Percentiles rank a stretch among this genome's conserved stretches.
These are phyloP conservation scores for Coemansia sp. DNA, from an alignment of 192 early-diverging fungal genomes.

Conservation along the genomic window DNA sequence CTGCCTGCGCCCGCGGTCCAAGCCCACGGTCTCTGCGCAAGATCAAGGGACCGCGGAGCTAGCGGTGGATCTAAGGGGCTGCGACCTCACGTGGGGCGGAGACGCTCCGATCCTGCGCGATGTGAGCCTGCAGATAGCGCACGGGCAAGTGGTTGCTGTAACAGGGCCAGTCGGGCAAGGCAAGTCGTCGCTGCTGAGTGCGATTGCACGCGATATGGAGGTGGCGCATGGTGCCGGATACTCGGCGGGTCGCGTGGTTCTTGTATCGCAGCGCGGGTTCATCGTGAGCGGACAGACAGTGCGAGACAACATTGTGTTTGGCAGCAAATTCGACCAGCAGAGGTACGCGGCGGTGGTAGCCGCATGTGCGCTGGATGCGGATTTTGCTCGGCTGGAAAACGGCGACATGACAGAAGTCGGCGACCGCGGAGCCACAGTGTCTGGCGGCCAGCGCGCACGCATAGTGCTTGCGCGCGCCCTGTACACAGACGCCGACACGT, in stretches of 20 bases:
- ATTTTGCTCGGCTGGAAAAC: constrained; percentile 58
- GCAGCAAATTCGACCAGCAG: constrained; percentile 49
- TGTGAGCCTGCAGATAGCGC: constrained; percentile 53
- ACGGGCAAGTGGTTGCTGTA: constrained; percentile 57
- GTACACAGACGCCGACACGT: constrained; percentile 69
- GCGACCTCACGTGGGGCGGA: constrained; percentile 15
- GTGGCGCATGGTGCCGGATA: constrained; percentile 24
- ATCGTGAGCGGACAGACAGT: constrained; percentile 69
- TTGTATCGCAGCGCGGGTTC: constrained; percentile 78
- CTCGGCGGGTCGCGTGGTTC: constrained; percentile 57
- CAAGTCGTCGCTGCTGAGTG: constrained; percentile 62
- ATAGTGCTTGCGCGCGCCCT: constrained; percentile 72
- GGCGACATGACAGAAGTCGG: constrained; percentile 29
- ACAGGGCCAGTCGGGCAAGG: constrained; percentile 61
- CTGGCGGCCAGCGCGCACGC: constrained; percentile 82
- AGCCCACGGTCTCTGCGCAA: neutral
- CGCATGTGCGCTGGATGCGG: constrained; percentile 58
- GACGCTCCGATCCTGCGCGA: constrained; percentile 29
- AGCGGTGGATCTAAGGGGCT: neutral
- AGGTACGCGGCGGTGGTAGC: constrained; percentile 52
- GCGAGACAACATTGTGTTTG: constrained; percentile 67
- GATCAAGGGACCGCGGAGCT: neutral
- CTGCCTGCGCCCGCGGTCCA: constrained; percentile 9
- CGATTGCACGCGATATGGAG: constrained; percentile 59
- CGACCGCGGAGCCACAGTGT: constrained; percentile 34